A percentile compares a stretch with the other conserved stretches of the same genome.
Evolutionary conservation across 2,329 filamentous ascomycete species (phyloP).

Genomic region (Dothidotthia symphoricarpi): DNA sequence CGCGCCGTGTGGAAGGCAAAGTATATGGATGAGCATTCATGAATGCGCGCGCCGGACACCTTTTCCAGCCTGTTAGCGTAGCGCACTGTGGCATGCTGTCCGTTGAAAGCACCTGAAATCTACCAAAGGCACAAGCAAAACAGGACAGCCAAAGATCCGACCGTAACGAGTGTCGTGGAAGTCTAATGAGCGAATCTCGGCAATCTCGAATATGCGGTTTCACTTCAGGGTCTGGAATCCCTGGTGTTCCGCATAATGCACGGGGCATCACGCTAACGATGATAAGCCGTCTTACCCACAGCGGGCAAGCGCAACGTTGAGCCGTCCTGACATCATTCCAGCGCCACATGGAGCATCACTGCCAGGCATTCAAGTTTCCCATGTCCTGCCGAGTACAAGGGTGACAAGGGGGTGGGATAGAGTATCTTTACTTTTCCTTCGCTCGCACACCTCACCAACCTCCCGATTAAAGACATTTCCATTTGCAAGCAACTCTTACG

Average conservation of each 20-base stretch:
- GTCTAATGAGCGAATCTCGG: neutral
- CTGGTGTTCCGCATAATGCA: slow-evolving; percentile 3
- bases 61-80: slow-evolving; percentile 5
- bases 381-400: neutral
- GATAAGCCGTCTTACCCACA: neutral
- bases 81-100: slow-evolving; percentile 4
- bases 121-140: too few species aligned
- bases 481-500: neutral
- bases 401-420: too few species aligned
- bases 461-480: neutral
- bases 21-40: slow-evolving; percentile 19
- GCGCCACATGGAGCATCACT: slow-evolving; percentile 15
- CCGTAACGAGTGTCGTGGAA: slow-evolving; percentile 1
- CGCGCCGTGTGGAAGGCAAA: slow-evolving; percentile 15
- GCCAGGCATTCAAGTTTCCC: slow-evolving; percentile 10
- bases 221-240: slow-evolving; percentile 21
- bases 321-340: slow-evolving; percentile 24
- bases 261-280: neutral
- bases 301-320: neutral
- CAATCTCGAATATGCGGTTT: slow-evolving; percentile 14
- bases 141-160: neutral
- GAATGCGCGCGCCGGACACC: slow-evolving; percentile 9
- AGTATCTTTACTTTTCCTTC: neutral
- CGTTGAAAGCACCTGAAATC: neutral
- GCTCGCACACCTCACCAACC: neutral